Base-by-base conservation (phyloP, 2,329 filamentous ascomycete species). In the Exophiala dermatitidis region DNA sequence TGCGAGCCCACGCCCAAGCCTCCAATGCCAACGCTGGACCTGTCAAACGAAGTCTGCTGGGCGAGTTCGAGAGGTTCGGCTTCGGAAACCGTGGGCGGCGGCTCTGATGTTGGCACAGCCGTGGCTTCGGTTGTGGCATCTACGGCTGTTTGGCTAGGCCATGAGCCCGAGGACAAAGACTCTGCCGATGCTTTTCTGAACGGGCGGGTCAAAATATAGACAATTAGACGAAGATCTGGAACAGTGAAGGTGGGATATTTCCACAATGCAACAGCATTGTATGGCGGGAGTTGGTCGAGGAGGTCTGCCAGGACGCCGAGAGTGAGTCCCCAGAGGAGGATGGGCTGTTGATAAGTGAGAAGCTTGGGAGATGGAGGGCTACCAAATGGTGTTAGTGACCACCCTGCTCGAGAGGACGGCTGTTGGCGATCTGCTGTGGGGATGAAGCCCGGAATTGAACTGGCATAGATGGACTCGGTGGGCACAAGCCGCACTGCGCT, bases 281-380 rank as follows among this genome's bases (percentile, higher is more conserved):
- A 72, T 1, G 82, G 81, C n/a, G 83, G 83, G 3, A 86, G 68
- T 63, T 84, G 76, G 58, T 86, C 82, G 28, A 86, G 72, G 58
- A 86, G 82, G 66, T 87, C 84, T 10, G 80, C 80, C 37, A 86
- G 68, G 32, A 87, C 79, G 3, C 83, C 83, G 1, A 86, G 71
- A 0, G 84, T 86, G 33, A 87, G 66, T 0, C 84, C 84, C 84
- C 84, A 87, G 1, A 86, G 77, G 7, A 85, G 67, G 1, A 86
- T 69, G 1, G 81, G 79, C 50, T 57, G 68, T 63, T 63, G 68
- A 46, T 61, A 62, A 44, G 60, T 62, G 12, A 64, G 53, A 33
- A 57, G 61, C 31, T 66, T 62, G 6, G 48, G 59, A 33, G 60
- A 60, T 30, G 62, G 43, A 29, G 60, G 52, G 1, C 57, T 46